Conservation (phyloP, 2,329 filamentous ascomycete genomes). For the Stemphylium vesicarium region DNA sequence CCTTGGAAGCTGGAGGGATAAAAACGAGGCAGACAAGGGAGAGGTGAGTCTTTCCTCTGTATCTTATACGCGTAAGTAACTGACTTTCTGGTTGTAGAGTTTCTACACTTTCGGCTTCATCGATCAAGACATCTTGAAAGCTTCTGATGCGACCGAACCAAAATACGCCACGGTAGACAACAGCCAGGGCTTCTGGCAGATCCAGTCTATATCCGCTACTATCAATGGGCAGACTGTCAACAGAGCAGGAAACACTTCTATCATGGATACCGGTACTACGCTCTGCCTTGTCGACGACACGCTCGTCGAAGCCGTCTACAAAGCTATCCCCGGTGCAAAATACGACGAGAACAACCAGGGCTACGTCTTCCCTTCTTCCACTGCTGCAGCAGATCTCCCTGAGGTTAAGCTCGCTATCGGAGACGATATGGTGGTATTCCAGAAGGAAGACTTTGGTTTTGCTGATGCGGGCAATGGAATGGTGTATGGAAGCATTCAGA, state of each 20-base stretch:
- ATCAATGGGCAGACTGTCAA: conserved; percentile 51
- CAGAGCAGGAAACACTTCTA: conserved; percentile 43
- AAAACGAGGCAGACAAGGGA: conserved; percentile 26
- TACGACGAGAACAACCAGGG: conserved; percentile 58
- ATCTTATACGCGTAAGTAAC: fast-evolving
- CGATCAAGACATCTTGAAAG: conserved; percentile 48
- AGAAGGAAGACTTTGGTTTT: conserved; percentile 37
- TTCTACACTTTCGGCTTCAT: conserved; percentile 60
- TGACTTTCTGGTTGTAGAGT: background rate
- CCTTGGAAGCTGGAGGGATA: conserved; percentile 28
- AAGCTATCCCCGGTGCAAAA: conserved; percentile 58
- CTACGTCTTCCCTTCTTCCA: conserved; percentile 59
- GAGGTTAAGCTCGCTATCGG: conserved; percentile 30
- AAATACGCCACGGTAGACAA: conserved; percentile 62
- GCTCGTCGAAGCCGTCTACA: conserved; percentile 66
- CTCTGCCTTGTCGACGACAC: conserved; percentile 63
- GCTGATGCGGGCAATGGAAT: conserved; percentile 29
- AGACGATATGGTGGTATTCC: conserved; percentile 22
- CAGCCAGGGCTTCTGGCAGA: conserved; percentile 67
- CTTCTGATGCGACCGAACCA: conserved; percentile 61
- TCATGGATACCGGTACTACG: conserved; percentile 73
- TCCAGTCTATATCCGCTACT: conserved; percentile 60
- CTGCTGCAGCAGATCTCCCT: conserved; percentile 18
- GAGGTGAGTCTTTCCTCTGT: background rate
- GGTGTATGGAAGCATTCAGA: conserved; percentile 33